A percentile compares a stretch with the other conserved stretches of the same genome.
These are phyloP conservation scores for Cylindrodendrum hubeiense DNA, from an alignment of 2,329 filamentous ascomycete genomes.

Conservation along the genomic window DNA sequence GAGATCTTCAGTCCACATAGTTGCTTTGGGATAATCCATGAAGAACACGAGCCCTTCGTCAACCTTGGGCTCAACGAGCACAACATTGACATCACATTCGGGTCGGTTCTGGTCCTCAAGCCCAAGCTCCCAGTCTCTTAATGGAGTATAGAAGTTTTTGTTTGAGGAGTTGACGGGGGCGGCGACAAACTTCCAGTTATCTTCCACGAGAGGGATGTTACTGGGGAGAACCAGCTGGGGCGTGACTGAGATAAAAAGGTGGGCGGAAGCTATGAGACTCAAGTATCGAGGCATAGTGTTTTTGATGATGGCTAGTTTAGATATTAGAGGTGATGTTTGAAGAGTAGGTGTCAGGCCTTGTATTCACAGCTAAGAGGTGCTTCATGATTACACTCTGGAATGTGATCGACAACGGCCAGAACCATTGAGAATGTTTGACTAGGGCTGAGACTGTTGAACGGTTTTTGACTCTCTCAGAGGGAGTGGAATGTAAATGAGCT, in stretches of 20 bases:
- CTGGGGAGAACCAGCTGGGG: conserved; percentile 9
- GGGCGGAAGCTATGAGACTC: neutral
- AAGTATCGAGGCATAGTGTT: neutral
- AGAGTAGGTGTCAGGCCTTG: neutral
- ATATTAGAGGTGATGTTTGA: neutral
- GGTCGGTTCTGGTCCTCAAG: neutral
- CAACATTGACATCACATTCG: neutral
- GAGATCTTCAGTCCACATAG: neutral
- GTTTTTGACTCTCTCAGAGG: no score
- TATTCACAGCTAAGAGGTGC: no score
- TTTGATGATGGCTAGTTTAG: neutral
- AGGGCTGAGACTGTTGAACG: no score
- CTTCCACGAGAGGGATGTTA: neutral
- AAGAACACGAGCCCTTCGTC: conserved; percentile 3
- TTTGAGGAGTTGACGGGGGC: neutral
- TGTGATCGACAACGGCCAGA: no score
- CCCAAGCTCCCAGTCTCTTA: neutral
- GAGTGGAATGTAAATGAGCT: no score
- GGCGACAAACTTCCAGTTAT: conserved; percentile 17
- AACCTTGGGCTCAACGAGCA: neutral
- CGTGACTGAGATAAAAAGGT: neutral
- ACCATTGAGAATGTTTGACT: no score
- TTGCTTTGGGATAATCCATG: neutral
- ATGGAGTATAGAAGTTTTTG: neutral
- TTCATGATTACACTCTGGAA: no score